Conservation (phyloP, 2,329 filamentous ascomycete species). For the Phialophora verrucosa region DNA sequence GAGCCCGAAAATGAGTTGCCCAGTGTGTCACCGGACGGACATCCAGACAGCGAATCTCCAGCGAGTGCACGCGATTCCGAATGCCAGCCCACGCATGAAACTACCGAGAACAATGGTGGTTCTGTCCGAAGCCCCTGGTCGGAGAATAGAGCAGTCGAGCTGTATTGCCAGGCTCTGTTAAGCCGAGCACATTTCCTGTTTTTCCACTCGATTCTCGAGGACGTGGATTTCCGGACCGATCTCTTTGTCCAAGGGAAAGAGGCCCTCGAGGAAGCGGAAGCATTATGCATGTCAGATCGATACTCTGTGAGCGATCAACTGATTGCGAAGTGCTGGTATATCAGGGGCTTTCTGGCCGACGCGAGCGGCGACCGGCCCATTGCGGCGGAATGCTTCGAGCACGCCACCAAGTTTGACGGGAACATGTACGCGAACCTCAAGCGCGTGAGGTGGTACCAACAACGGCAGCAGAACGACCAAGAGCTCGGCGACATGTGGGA, state of each 20-base stretch:
- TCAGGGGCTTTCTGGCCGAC: slow-evolving; percentile 25
- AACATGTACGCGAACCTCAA: slow-evolving; percentile 11
- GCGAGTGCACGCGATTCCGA: neutral
- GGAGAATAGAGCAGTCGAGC: slow-evolving; percentile 18
- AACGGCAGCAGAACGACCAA: neutral
- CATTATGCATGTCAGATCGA: slow-evolving; percentile 13
- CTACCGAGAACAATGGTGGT: neutral
- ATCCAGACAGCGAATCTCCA: neutral
- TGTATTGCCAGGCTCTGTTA: slow-evolving; percentile 20
- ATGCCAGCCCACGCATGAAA: neutral
- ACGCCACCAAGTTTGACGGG: slow-evolving; percentile 21
- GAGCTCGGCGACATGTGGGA: neutral
- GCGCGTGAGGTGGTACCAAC: slow-evolving; percentile 19
- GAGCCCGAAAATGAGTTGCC: neutral
- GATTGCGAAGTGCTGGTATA: slow-evolving; percentile 27
- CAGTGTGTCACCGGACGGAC: neutral
- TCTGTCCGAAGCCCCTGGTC: neutral
- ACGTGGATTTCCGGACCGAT: neutral
- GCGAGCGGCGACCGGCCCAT: slow-evolving; percentile 12
- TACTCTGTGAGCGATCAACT: slow-evolving; percentile 7
- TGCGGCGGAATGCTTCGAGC: slow-evolving; percentile 14
- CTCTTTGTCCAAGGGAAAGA: neutral
- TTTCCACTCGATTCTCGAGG: slow-evolving; percentile 14
- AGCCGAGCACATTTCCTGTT: slow-evolving; percentile 29
- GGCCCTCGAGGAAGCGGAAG: slow-evolving; percentile 21